A percentile compares a stretch with the other conserved stretches of the same genome.
Conservation (phyloP, 2,329 filamentous ascomycete genomes). For the Cordyceps cicadae region DNA sequence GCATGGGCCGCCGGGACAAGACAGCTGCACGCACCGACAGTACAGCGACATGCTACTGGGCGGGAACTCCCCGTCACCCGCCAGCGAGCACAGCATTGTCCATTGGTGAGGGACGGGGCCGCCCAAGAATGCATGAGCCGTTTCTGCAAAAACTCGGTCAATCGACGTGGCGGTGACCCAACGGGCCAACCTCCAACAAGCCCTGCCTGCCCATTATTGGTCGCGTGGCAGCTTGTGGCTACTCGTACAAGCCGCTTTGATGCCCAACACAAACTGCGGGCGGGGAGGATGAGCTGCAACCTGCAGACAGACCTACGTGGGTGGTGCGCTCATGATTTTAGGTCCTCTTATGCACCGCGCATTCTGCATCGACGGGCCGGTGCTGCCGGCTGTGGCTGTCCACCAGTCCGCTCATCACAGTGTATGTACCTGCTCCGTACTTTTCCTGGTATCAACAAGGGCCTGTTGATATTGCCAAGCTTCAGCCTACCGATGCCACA, state of each 20-base stretch:
- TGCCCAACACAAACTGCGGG: slow-evolving; percentile 11
- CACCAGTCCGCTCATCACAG: background rate
- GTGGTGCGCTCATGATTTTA: slow-evolving; percentile 2
- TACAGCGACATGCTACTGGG: background rate
- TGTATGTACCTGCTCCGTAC: background rate
- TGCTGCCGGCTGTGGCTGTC: background rate
- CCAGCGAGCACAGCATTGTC: background rate
- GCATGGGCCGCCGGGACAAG: background rate
- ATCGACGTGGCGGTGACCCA: slow-evolving; percentile 12
- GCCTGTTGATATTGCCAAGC: background rate
- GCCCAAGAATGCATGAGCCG: background rate
- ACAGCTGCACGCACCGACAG: background rate
- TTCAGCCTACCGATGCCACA: background rate
- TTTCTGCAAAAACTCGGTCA: slow-evolving; percentile 12
- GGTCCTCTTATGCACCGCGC: background rate
- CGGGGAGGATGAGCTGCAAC: background rate
- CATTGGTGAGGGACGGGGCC: background rate
- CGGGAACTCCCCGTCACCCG: background rate
- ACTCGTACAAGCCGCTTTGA: slow-evolving; percentile 9
- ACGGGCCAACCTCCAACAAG: slow-evolving; percentile 4
- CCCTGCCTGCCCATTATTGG: background rate
- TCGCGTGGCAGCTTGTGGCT: background rate
- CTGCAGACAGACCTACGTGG: background rate
- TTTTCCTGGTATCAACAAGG: background rate
- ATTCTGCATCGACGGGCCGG: slow-evolving; percentile 9